Percentiles rank a stretch among this genome's conserved stretches.
Evolutionary conservation across 352 stramenopile species (phyloP).

Genomic region (Aphanomyces stellatus): DNA sequence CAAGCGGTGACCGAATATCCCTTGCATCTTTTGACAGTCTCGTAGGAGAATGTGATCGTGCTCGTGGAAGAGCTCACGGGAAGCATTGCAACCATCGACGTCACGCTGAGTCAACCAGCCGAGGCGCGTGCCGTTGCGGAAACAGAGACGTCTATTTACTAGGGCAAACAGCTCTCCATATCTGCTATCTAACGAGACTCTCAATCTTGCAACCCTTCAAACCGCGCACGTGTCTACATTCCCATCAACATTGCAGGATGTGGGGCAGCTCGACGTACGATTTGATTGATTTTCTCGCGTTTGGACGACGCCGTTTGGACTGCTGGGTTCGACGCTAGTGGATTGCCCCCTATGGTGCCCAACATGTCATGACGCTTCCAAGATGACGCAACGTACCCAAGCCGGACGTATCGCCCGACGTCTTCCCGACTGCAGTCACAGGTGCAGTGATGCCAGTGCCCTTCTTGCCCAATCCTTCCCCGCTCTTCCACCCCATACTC

Average conservation of each 20-base stretch:
- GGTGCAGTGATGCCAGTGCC: slow-evolving; percentile 68
- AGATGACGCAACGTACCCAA: slow-evolving; percentile 1
- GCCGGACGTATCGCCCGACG: slow-evolving; percentile 11
- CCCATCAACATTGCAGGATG: neutral
- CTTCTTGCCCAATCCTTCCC: slow-evolving; percentile 70
- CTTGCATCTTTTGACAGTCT: neutral
- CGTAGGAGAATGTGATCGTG: neutral
- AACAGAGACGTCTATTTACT: neutral
- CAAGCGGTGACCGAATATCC: neutral
- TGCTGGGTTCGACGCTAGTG: slow-evolving; percentile 1
- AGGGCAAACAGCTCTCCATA: neutral
- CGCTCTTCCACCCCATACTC: slow-evolving; percentile 83
- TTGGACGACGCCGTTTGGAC: slow-evolving; percentile 4
- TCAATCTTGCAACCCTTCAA: slow-evolving; percentile 3
- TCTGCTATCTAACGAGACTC: neutral
- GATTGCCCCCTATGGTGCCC: neutral
- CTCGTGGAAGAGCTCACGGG: neutral
- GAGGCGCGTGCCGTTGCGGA: neutral
- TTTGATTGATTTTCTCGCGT: slow-evolving; percentile 16
- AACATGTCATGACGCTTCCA: neutral
- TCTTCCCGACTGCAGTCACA: slow-evolving; percentile 24
- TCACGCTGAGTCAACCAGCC: neutral
- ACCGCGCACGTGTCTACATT: slow-evolving; percentile 15
- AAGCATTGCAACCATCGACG: neutral
- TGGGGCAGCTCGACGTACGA: slow-evolving; percentile 1